Base-by-base conservation (phyloP, 805 yeast genomes). In the Monosporozyma unispora region DNA sequence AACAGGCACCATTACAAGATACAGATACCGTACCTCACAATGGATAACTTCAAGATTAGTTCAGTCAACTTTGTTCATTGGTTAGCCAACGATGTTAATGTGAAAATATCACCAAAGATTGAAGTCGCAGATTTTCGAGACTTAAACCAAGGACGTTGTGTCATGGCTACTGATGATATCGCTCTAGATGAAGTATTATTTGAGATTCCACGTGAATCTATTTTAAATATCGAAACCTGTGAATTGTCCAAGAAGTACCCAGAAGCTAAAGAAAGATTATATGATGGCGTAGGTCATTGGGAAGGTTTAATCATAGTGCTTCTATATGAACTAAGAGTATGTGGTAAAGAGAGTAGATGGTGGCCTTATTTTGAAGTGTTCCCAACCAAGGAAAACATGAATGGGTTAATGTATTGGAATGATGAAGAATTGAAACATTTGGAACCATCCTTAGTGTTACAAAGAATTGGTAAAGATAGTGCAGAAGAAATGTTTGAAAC, bases 381-480 rank as follows among this genome's bases (percentile, higher is more conserved):
- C 39, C 98, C 98, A 0, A 61, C 56, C 3, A 50, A 57, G 2
- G 53, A 58, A 1, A 70, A 52, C 11, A 79, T 84, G 64, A 75
- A 81, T 58, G 82, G 82, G 33, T 75, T 89, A 50, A 85, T 89
- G 80, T 87, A 80, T 59, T 91, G 99, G 98, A 53, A 54, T 1
- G 79, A 78, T 0, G 73, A 72, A 0, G 93, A 91, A 50, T 60
- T 85, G 38, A 52, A 69, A 3, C 50, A 54, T 1, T 70, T 91
- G 52, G 57, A 70, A 43, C 97, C 97, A 0, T 87, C 96, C 0
- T 71, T 79, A 39, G 80, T 90, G 2, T 57, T 82, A 28, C 71
- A 74, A 3, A 73, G 96, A 61, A 74, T 91, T 38, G 98, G 97
- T 2, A 77, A 72, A 44, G 78, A 76, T 1, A 71, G 76, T 40